These are phyloP conservation scores for Pichia occidentalis DNA, from an alignment of 805 yeast genomes.

Conservation along the genomic window DNA sequence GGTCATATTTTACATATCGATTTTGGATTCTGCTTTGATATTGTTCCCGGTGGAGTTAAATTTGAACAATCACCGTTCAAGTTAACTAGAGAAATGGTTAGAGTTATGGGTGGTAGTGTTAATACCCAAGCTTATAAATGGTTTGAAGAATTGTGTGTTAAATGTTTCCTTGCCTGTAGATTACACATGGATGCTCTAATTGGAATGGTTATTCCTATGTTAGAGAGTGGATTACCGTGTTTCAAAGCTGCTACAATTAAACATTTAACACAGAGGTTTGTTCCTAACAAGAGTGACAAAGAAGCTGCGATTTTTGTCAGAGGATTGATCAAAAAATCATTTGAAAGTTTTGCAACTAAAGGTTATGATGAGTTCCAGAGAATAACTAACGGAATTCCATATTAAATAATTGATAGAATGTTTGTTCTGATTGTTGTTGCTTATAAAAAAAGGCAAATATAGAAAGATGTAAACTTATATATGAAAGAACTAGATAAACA, in stretches of 20 bases:
- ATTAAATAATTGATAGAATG: constrained; percentile 32
- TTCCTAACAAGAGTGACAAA: constrained; percentile 67
- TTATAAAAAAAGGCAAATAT: too few relatives aligned
- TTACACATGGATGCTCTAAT: constrained; percentile 83
- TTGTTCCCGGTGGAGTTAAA: constrained; percentile 97
- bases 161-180: constrained; percentile 82
- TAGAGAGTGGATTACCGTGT: constrained; percentile 93
- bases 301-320: constrained; percentile 81
- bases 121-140: constrained; percentile 82
- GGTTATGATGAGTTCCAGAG: constrained; percentile 98
- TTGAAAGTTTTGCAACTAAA: constrained; percentile 82
- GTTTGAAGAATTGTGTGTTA: constrained; percentile 93
- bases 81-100: constrained; percentile 91
- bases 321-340: constrained; percentile 68
- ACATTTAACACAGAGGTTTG: constrained; percentile 73
- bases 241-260: constrained; percentile 85
- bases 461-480: too few relatives aligned
- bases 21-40: constrained; percentile 97
- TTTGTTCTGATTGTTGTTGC: too few relatives aligned
- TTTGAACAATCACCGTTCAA: constrained; percentile 99
- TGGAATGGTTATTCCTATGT: constrained; percentile 84
- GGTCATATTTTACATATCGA: constrained; percentile 96
- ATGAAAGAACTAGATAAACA: too few relatives aligned
- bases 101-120: constrained; percentile 88
- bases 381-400: constrained; percentile 95